Conservation (phyloP, 2,329 filamentous ascomycete species). For the Fusarium brevicatenulatum region DNA sequence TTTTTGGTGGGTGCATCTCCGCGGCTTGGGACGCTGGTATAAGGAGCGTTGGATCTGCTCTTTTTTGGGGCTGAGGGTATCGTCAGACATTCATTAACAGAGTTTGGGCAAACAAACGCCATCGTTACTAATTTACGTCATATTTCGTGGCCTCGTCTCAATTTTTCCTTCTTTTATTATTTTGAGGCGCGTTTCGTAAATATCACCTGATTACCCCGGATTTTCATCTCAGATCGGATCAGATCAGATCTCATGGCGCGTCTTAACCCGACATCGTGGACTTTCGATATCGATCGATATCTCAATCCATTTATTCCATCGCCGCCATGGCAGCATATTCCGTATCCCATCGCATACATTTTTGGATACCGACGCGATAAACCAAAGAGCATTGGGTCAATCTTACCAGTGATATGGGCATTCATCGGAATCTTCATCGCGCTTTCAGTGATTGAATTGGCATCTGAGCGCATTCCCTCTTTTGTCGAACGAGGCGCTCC, state of each 20-base stretch:
- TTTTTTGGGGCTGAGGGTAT: conserved; percentile 3
- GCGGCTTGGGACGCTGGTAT: conserved; percentile 24
- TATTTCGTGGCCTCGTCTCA: background rate
- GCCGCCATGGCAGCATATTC: conserved; percentile 72
- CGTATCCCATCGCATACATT: conserved; percentile 73
- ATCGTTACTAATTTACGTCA: conserved; percentile 2
- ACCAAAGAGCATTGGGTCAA: conserved; percentile 60
- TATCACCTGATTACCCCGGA: conserved; percentile 12
- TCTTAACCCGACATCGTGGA: conserved; percentile 49
- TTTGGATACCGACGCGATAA: conserved; percentile 67
- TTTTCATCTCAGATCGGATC: background rate
- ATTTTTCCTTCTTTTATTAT: background rate
- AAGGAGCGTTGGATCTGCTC: background rate
- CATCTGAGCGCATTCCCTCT: conserved; percentile 63
- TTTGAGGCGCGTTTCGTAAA: background rate
- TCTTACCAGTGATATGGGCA: conserved; percentile 70
- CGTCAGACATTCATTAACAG: background rate
- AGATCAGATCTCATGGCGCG: conserved; percentile 25
- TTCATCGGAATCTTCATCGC: conserved; percentile 72
- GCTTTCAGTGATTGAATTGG: conserved; percentile 67
- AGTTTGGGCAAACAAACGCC: background rate
- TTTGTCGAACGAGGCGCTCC: conserved; percentile 65
- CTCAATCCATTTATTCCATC: conserved; percentile 76
- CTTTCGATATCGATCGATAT: conserved; percentile 81
- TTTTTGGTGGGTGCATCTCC: conserved; percentile 36